Evolutionary conservation across 2,329 filamentous ascomycete genomes (phyloP), one percentile per base, ranked within the genome.

Genomic region (Conoideocrella luteorostrata): DNA sequence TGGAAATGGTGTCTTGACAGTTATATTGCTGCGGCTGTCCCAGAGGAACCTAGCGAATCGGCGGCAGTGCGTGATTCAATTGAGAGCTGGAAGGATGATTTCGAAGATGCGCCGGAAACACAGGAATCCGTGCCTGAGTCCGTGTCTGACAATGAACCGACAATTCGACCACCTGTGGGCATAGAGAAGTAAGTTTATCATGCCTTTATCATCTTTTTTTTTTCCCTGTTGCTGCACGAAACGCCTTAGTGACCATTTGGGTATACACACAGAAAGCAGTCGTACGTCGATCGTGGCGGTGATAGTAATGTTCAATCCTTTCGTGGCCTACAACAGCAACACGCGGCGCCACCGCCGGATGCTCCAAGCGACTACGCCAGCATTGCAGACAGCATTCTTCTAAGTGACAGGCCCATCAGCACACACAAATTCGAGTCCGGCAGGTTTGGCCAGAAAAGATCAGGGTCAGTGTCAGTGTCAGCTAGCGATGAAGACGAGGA

Each of bases 401-500:
- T 32, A n/a, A n/a, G n/a, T n/a, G n/a, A n/a, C n/a, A n/a, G n/a
- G n/a, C n/a, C n/a, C n/a, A n/a, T n/a, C n/a, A n/a, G n/a, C n/a
- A n/a, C n/a, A n/a, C n/a, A n/a, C n/a, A n/a, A n/a, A n/a, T n/a
- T n/a, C n/a, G n/a, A n/a, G n/a, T n/a, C n/a, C n/a, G n/a, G n/a
- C n/a, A n/a, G n/a, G n/a, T n/a, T n/a, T n/a, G n/a, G n/a, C n/a
- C n/a, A n/a, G n/a, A n/a, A n/a, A n/a, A n/a, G n/a, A n/a, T n/a
- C n/a, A n/a, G n/a, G n/a, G n/a, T n/a, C n/a, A n/a, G n/a, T n/a
- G n/a, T n/a, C n/a, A n/a, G n/a, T n/a, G 39, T 28, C 21, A 9
- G 11, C 5, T 28, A 36, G n/a, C 39, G 23, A 41, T 15, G 32
- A 47, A 3, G 56, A 61, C 0, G 50, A 52, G 3, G 56, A 54